A percentile compares a stretch with the other conserved stretches of the same genome.
Conservation (phyloP, 179 eudicot species). For the Beta lomatogona region DNA sequence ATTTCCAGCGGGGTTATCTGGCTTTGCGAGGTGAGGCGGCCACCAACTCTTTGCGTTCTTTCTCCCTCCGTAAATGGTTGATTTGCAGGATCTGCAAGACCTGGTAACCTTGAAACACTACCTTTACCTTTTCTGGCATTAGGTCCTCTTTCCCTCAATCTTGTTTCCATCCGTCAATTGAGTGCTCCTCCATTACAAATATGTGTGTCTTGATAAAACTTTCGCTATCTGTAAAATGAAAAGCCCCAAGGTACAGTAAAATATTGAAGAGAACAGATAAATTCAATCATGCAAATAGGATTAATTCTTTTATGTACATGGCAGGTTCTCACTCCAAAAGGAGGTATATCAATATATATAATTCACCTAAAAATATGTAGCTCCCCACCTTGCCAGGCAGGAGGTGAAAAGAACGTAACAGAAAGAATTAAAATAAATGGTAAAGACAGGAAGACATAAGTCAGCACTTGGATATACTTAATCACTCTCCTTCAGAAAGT, state of each 20-base stretch:
- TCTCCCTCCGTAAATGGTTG: slow-evolving; percentile 92
- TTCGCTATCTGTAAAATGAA: slow-evolving; percentile 68
- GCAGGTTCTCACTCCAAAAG: background rate
- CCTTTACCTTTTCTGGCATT: slow-evolving; percentile 81
- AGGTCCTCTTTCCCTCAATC: slow-evolving; percentile 97
- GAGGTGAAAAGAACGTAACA: background rate
- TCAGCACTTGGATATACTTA: background rate
- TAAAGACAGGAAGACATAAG: background rate
- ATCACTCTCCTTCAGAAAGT: background rate
- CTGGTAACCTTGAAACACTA: slow-evolving; percentile 69
- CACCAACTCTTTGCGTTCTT: slow-evolving; percentile 32
- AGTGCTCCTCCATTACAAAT: slow-evolving; percentile 89
- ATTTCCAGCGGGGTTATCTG: slow-evolving; percentile 30
- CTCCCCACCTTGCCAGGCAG: background rate
- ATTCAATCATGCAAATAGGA: background rate
- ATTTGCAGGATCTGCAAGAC: slow-evolving; percentile 84
- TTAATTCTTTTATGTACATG: background rate
- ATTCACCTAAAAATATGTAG: background rate
- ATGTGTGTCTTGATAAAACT: slow-evolving; percentile 94
- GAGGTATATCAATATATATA: background rate
- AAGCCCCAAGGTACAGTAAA: background rate
- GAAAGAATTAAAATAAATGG: background rate
- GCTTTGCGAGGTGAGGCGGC: slow-evolving; percentile 36
- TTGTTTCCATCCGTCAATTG: slow-evolving; percentile 98
- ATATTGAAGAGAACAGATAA: background rate